Evolutionary conservation across 371 early-diverging fungal genomes (phyloP).

Genomic region (Capniomyces stellatus): DNA sequence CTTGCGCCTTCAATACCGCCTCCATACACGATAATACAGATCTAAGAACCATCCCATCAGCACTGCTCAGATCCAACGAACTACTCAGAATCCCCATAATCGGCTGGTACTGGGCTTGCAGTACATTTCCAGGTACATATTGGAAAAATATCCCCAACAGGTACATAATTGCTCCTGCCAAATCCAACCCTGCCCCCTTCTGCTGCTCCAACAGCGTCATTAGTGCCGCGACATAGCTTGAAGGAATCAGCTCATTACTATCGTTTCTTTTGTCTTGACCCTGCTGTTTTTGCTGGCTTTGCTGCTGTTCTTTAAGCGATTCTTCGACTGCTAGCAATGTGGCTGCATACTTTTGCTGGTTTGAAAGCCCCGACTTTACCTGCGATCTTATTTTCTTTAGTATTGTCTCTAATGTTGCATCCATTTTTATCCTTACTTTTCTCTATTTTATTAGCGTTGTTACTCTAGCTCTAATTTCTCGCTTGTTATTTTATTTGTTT

Average conservation of each 20-base stretch:
- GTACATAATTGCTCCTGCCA: slow-evolving; percentile 52
- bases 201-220: slow-evolving; percentile 65
- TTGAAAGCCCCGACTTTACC: slow-evolving; percentile 55
- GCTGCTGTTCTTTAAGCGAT: background rate
- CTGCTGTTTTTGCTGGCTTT: no score
- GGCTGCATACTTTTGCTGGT: slow-evolving; percentile 62
- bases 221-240: slow-evolving; percentile 5
- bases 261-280: background rate
- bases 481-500: no score
- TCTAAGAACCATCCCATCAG: slow-evolving; percentile 50
- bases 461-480: no score
- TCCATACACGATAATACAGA: slow-evolving; percentile 66
- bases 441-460: no score
- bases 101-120: slow-evolving; percentile 22
- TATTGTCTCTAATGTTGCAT: slow-evolving; percentile 14
- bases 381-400: slow-evolving; percentile 30
- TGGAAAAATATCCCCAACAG: slow-evolving; percentile 65
- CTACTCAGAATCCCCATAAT: slow-evolving; percentile 15
- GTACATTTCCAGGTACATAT: slow-evolving; percentile 15
- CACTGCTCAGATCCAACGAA: slow-evolving; percentile 15
- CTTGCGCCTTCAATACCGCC: slow-evolving; percentile 58
- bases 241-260: background rate
- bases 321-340: slow-evolving; percentile 77
- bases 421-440: slow-evolving; percentile 14
- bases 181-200: slow-evolving; percentile 25